Base-by-base conservation (phyloP, 1,284 basidiomycete species). In the Leccinum cinnamomeum region DNA sequence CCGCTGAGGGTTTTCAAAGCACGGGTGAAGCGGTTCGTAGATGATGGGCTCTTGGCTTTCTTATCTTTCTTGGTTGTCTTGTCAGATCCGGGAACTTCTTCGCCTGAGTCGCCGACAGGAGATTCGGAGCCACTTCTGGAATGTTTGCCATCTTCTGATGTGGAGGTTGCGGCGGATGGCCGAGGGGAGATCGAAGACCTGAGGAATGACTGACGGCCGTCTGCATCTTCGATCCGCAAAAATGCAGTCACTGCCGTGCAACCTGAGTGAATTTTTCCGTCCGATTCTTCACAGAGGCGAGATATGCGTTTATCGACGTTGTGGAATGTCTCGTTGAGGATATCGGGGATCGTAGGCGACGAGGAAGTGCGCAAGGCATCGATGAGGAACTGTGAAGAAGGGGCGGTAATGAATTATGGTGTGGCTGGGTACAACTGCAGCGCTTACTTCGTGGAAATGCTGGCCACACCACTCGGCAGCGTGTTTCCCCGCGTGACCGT, bases 231-330 rank as follows among this genome's bases (percentile, higher is more conserved):
- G 61, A 98, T 78, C n/a, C 97, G 90, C 54, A 99, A 82, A 78
- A 99, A 96, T 3, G 94, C 95, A n/a, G 94, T 95, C 35, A 98
- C 97, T 3, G 94, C 97, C 0, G 97, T 99, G 73, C 97, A 99
- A 0, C 97, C 97, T 8, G 95, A 97, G 71, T 97, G 94, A 56
- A 96, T 95, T 72, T 92, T 94, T 68, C 92, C 93, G 37, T 92
- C 86, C 7, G 89, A 90, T 69, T 89, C 87, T 70, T 91, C 89
- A 51, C 94, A 90, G 67, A 97, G 86, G 59, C 83, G 83, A 18
- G 92, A 94, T 20, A 99, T 84, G 64, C 84, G 83, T 53, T 80
- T 83, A 75, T 99, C 97, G 64, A 98, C 97, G 48, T 84, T 83
- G 74, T 97, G 95, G 80, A 98, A 99, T 1, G 96, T 95, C 70